phyloP scores from a whole-genome alignment of 2,329 filamentous ascomycete genomes.

The Colletotrichum sidae region DNA sequence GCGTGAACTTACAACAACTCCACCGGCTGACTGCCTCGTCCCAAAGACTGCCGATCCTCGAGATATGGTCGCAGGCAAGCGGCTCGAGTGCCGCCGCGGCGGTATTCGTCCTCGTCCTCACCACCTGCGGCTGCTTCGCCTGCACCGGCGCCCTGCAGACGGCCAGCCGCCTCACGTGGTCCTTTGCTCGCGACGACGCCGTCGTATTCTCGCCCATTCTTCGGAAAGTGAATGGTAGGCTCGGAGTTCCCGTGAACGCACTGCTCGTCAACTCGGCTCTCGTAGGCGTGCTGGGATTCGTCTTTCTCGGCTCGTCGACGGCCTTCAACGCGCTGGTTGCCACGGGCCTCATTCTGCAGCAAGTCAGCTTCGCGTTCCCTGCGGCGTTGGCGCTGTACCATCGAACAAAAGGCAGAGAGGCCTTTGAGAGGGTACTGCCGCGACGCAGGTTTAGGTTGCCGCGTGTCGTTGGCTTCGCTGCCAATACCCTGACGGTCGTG shows the following conservation, averaged over 20 bases:
- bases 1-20: too few relatives aligned
- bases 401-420: not conserved
- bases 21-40: not conserved
- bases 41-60: conserved; percentile 18
- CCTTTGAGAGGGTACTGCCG: conserved; percentile 8
- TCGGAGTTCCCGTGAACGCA: conserved; percentile 28
- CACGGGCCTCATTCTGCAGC: conserved; percentile 28
- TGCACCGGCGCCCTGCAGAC: conserved; percentile 27
- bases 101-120: conserved; percentile 1
- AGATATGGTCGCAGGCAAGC: conserved; percentile 30
- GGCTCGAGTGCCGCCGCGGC: conserved; percentile 10
- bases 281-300: conserved; percentile 11
- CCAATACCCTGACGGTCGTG: conserved; percentile 18
- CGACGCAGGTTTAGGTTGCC: conserved; percentile 14
- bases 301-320: conserved; percentile 26
- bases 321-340: conserved; percentile 32
- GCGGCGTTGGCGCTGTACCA: conserved; percentile 19
- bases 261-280: conserved; percentile 10
- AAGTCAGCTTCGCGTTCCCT: conserved; percentile 29
- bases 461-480: not conserved
- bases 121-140: conserved; percentile 27
- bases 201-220: conserved; percentile 19
- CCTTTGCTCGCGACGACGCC: conserved; percentile 31
- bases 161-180: conserved; percentile 30
- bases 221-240: not conserved